Evolutionary conservation across 768 basidiomycete genomes (phyloP).

Genomic region (Hirschioporus abietinus): DNA sequence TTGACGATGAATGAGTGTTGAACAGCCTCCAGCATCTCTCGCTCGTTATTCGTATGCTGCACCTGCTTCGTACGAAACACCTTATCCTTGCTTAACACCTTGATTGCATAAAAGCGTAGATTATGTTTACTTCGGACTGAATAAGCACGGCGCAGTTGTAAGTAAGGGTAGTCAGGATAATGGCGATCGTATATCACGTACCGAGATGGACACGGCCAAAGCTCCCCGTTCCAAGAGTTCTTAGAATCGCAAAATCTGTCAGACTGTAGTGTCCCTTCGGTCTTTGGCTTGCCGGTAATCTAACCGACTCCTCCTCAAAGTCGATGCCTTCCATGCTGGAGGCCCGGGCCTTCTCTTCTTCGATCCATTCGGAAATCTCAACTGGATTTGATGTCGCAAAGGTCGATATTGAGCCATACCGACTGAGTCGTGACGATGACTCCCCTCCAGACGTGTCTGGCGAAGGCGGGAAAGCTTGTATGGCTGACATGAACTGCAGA

Average conservation of each 20-base stretch:
- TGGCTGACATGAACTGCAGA: neutral
- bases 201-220: constrained; percentile 96
- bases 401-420: constrained; percentile 3
- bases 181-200: constrained; percentile 24
- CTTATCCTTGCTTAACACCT: constrained; percentile 90
- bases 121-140: constrained; percentile 89
- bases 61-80: constrained; percentile 92
- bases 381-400: neutral
- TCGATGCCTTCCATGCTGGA: constrained; percentile 7
- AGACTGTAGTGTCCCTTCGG: constrained; percentile 68
- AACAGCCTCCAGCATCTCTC: constrained; percentile 76
- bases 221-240: constrained; percentile 89
- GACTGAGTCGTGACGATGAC: neutral
- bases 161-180: neutral
- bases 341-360: neutral
- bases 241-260: constrained; percentile 71
- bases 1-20: constrained; percentile 95
- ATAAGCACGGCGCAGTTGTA: neutral
- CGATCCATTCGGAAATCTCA: neutral
- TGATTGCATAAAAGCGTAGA: constrained; percentile 93
- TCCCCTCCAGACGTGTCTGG: neutral
- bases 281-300: constrained; percentile 35
- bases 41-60: constrained; percentile 96
- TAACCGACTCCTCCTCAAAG: constrained; percentile 12
- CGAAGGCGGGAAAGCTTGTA: neutral